Conservation (phyloP, 768 basidiomycete species). For the Leccinum rimulosum region DNA sequence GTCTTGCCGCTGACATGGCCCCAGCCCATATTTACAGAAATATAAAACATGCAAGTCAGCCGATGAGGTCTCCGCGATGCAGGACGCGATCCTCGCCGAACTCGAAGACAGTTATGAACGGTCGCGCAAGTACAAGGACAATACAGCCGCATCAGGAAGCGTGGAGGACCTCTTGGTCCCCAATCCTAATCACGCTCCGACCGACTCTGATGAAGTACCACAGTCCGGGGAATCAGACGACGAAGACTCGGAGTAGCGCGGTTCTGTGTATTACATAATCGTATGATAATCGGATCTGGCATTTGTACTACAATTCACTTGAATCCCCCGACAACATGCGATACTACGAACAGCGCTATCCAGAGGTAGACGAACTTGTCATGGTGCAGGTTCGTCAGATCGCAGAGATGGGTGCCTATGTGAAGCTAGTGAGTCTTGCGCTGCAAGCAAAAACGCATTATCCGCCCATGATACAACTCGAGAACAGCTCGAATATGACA, state of each 20-base stretch:
- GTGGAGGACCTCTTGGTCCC: conserved; percentile 62
- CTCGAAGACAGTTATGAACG: conserved; percentile 60
- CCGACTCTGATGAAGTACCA: conserved; percentile 17
- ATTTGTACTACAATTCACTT: background rate
- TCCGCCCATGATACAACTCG: background rate
- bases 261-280: background rate
- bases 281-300: background rate
- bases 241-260: background rate
- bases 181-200: conserved; percentile 60
- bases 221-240: background rate
- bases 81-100: conserved; percentile 69
- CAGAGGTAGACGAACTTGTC: conserved; percentile 96
- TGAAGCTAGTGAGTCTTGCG: conserved; percentile 77
- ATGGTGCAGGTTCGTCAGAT: conserved; percentile 99
- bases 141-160: conserved; percentile 35
- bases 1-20: background rate
- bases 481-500: conserved; percentile 92
- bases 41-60: conserved; percentile 73
- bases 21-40: conserved; percentile 53
- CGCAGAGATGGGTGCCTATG: conserved; percentile 99
- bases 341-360: conserved; percentile 91
- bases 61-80: conserved; percentile 54
- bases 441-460: background rate
- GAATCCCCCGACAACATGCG: conserved; percentile 51
- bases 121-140: conserved; percentile 42